Evolutionary conservation across 768 basidiomycete species (phyloP).

Genomic region (Russula foetens): DNA sequence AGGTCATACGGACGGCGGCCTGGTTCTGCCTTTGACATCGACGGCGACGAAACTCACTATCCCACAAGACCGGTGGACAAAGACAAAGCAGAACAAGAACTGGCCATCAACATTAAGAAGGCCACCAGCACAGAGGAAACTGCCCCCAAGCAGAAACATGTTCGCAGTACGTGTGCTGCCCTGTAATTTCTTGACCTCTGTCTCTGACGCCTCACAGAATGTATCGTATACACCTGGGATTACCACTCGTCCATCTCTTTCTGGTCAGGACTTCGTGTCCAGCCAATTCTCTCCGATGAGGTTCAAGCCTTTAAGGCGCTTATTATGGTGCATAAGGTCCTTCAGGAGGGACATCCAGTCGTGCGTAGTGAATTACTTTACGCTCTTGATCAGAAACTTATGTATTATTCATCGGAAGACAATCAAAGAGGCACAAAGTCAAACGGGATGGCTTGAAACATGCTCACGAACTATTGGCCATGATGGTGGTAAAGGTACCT

Average conservation of each 20-base stretch:
- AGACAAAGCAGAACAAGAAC: slow-evolving; percentile 94
- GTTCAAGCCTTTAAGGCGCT: slow-evolving; percentile 97
- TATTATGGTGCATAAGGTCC: slow-evolving; percentile 94
- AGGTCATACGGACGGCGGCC: slow-evolving; percentile 29
- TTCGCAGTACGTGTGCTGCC: slow-evolving; percentile 65
- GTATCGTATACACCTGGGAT: slow-evolving; percentile 99
- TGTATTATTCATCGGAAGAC: slow-evolving; percentile 44
- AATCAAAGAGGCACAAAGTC: slow-evolving; percentile 93
- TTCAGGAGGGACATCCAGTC: slow-evolving; percentile 95
- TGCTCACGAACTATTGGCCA: slow-evolving; percentile 82
- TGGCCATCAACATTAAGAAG: slow-evolving; percentile 95
- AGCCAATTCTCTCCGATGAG: slow-evolving; percentile 95
- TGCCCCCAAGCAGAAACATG: slow-evolving; percentile 99
- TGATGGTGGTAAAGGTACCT: slow-evolving; percentile 70
- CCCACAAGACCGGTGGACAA: slow-evolving; percentile 97
- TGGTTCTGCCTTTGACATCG: slow-evolving; percentile 49
- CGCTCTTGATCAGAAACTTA: slow-evolving; percentile 1
- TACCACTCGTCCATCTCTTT: slow-evolving; percentile 97
- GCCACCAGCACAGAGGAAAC: slow-evolving; percentile 92
- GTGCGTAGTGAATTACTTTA: slow-evolving; percentile 40
- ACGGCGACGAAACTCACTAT: slow-evolving; percentile 80
- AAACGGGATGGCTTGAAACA: slow-evolving; percentile 97
- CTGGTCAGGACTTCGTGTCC: slow-evolving; percentile 95
- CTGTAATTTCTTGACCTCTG: background rate
- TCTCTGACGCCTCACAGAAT: slow-evolving; percentile 46